Evolutionary conservation across 306 rosid genomes (phyloP).

Genomic region (Acacia confusa): DNA sequence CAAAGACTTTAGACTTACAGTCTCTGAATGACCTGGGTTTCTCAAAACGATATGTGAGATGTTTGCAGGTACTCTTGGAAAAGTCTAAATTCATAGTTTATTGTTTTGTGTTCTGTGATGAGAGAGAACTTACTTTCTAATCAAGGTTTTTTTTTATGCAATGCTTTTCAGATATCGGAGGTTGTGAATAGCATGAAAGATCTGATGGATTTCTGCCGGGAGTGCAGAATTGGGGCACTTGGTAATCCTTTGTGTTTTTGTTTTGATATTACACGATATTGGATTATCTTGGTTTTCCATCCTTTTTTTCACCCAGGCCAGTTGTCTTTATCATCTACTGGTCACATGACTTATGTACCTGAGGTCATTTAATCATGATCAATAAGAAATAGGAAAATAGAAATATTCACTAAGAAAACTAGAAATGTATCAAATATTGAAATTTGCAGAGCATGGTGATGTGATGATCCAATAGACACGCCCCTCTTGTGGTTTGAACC

Average conservation of each 20-base stretch:
- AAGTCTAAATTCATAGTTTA: conserved; percentile 12
- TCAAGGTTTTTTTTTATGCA: not conserved
- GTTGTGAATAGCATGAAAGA: conserved; percentile 82
- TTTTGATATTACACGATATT: not conserved
- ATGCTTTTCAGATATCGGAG: conserved; percentile 62
- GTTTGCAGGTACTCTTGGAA: conserved; percentile 74
- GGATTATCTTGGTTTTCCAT: not conserved
- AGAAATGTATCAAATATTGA: not conserved
- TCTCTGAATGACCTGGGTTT: conserved; percentile 91
- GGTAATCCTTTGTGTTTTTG: conserved; percentile 40
- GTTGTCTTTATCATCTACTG: not conserved
- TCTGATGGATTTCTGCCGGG: conserved; percentile 72
- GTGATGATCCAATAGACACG: not conserved
- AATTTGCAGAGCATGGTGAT: not conserved
- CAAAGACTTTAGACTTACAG: conserved; percentile 89
- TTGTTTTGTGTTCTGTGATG: not conserved
- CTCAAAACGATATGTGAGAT: conserved; percentile 96
- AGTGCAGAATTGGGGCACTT: conserved; percentile 58
- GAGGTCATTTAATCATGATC: not conserved
- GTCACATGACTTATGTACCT: not conserved
- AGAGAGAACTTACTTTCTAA: not conserved
- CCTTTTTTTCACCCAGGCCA: not conserved
- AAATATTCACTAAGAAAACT: not conserved
- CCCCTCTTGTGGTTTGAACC: not conserved
- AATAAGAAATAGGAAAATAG: not conserved